Percentiles rank a stretch among this genome's conserved stretches.
Conservation (phyloP, 352 stramenopile genomes). For the Globisporangium heterothallicum region DNA sequence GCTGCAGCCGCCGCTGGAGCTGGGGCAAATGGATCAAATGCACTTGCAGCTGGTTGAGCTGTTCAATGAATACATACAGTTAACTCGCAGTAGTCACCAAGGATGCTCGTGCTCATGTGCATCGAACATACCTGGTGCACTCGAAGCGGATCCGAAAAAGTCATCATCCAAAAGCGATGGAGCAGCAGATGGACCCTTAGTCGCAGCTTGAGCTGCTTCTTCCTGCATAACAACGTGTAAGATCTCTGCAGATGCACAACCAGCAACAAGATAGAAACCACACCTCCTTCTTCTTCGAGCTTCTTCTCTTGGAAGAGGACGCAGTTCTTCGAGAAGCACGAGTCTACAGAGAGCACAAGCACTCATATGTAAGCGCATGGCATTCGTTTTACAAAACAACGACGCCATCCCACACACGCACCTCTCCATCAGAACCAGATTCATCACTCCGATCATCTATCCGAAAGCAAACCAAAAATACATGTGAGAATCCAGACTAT, state of each 20-base stretch:
- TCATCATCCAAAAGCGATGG: slow-evolving; percentile 73
- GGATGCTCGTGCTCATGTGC: too few species aligned
- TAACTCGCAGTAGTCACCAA: too few species aligned
- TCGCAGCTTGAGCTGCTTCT: slow-evolving; percentile 24
- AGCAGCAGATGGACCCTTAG: slow-evolving; percentile 52
- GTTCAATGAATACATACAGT: too few species aligned
- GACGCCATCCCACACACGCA: slow-evolving; percentile 4
- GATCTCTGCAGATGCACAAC: neutral
- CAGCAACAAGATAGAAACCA: neutral
- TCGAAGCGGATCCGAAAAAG: slow-evolving; percentile 52
- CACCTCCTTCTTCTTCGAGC: slow-evolving; percentile 76
- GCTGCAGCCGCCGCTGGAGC: slow-evolving; percentile 22
- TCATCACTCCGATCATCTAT: slow-evolving; percentile 54
- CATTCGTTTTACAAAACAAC: neutral
- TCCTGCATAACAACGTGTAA: slow-evolving; percentile 22
- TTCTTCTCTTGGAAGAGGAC: slow-evolving; percentile 52
- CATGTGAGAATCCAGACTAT: neutral
- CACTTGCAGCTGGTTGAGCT: slow-evolving; percentile 24
- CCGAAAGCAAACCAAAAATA: neutral
- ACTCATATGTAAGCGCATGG: too few species aligned
- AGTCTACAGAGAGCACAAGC: slow-evolving; percentile 4
- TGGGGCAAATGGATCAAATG: slow-evolving; percentile 69
- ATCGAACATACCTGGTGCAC: too few species aligned
- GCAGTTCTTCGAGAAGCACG: slow-evolving; percentile 50
- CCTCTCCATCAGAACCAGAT: slow-evolving; percentile 72